phyloP scores from a whole-genome alignment of 257 asterid species.

The Solanum pimpinellifolium region DNA sequence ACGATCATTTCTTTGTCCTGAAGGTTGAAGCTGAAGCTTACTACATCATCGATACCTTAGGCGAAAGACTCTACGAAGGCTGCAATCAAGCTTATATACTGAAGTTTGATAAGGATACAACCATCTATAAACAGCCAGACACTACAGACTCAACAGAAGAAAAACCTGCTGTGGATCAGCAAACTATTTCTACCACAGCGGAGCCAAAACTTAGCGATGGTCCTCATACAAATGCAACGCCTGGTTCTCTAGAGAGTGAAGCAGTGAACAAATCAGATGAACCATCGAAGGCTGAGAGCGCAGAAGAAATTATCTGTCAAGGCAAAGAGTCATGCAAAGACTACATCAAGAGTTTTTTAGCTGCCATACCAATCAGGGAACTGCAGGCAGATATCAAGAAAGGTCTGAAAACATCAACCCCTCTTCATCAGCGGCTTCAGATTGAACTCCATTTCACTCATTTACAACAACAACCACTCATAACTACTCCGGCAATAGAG shows the following conservation, averaged over 20 bases:
- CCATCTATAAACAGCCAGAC: slow-evolving; percentile 38
- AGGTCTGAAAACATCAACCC: slow-evolving; percentile 55
- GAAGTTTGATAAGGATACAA: slow-evolving; percentile 54
- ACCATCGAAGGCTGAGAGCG: slow-evolving; percentile 22
- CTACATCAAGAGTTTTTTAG: slow-evolving; percentile 81
- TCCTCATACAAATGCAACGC: slow-evolving; percentile 13
- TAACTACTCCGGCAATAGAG: slow-evolving; percentile 3
- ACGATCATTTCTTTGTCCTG: slow-evolving; percentile 86
- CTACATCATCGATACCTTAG: slow-evolving; percentile 82
- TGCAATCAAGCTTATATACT: slow-evolving; percentile 86
- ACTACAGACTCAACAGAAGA: slow-evolving; percentile 29
- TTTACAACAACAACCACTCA: slow-evolving; percentile 6
- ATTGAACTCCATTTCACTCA: slow-evolving; percentile 81
- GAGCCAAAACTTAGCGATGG: slow-evolving; percentile 10
- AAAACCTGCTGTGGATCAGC: slow-evolving; percentile 20
- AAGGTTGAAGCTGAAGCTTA: slow-evolving; percentile 69
- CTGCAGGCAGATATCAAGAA: slow-evolving; percentile 72
- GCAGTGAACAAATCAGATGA: slow-evolving; percentile 18
- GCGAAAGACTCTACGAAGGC: slow-evolving; percentile 88
- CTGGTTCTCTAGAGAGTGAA: slow-evolving; percentile 7
- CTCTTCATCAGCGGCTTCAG: slow-evolving; percentile 83
- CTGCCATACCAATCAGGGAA: slow-evolving; percentile 92
- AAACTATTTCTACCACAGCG: slow-evolving; percentile 1
- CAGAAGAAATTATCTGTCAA: slow-evolving; percentile 43
- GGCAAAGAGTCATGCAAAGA: slow-evolving; percentile 86